Evolutionary conservation across 2,329 filamentous ascomycete genomes (phyloP).

Genomic region (Penicillium verrucosum): DNA sequence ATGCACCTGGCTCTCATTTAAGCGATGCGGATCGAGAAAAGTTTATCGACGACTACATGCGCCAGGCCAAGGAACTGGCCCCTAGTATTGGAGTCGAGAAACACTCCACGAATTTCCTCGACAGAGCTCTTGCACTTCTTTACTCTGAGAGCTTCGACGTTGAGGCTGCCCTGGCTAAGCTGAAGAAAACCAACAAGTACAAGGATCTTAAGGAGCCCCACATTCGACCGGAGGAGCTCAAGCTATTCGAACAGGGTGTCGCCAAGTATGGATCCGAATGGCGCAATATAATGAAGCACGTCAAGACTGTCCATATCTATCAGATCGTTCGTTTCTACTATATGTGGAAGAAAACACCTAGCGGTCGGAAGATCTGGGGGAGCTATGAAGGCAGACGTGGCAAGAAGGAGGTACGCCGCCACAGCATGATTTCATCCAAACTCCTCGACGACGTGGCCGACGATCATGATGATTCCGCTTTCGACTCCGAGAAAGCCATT

Average conservation of each 20-base stretch:
- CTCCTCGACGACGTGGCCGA: constrained; percentile 90
- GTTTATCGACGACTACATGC: constrained; percentile 74
- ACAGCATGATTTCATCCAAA: constrained; percentile 63
- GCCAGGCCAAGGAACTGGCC: constrained; percentile 62
- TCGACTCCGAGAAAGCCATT: constrained; percentile 80
- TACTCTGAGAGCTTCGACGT: constrained; percentile 69
- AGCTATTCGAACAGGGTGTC: constrained; percentile 89
- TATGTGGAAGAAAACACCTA: constrained; percentile 92
- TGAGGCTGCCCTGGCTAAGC: constrained; percentile 65
- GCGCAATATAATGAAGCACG: constrained; percentile 75
- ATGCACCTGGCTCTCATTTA: constrained; percentile 36
- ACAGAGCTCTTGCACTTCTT: constrained; percentile 74
- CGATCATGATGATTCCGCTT: constrained; percentile 90
- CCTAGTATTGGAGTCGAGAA: constrained; percentile 67
- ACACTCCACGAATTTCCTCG: constrained; percentile 79
- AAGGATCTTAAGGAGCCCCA: constrained; percentile 80
- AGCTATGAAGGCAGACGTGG: constrained; percentile 82
- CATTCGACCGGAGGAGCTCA: constrained; percentile 71
- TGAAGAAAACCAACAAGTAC: constrained; percentile 65
- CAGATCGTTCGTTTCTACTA: constrained; percentile 93
- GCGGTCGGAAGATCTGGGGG: constrained; percentile 85
- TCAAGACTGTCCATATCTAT: constrained; percentile 70
- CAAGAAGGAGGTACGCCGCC: constrained; percentile 73
- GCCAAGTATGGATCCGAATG: constrained; percentile 89
- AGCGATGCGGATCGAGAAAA: constrained; percentile 47